A percentile compares a stretch with the other conserved stretches of the same genome.
These are phyloP conservation scores for Opeltia flavorubescens DNA, from an alignment of 495 filamentous ascomycete genomes.

Conservation along the genomic window DNA sequence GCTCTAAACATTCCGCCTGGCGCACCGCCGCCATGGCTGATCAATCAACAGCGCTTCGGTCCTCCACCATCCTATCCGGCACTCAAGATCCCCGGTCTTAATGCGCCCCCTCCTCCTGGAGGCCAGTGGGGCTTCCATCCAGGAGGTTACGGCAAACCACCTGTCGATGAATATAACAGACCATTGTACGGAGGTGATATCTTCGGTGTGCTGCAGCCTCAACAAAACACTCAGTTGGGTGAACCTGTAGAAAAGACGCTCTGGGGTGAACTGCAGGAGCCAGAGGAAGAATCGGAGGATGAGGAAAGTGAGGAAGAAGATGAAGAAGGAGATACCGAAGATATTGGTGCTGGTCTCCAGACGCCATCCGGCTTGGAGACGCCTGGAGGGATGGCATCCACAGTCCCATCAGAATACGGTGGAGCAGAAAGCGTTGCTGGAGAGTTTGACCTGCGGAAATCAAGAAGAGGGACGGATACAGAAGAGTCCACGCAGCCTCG, in stretches of 20 bases:
- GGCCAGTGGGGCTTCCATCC: conserved; percentile 90
- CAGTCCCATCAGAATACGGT: conserved; percentile 62
- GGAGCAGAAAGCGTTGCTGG: conserved; percentile 60
- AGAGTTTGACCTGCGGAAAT: conserved; percentile 86
- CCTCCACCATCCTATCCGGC: conserved; percentile 87
- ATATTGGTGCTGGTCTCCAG: conserved; percentile 48
- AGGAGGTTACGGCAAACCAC: conserved; percentile 91
- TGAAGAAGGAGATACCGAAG: conserved; percentile 28
- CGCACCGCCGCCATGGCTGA: conserved; percentile 90
- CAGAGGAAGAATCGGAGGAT: conserved; percentile 68
- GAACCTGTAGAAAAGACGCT: conserved; percentile 78
- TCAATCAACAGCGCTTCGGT: conserved; percentile 88
- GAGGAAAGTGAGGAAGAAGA: conserved; percentile 64
- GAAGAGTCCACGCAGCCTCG: conserved; percentile 64
- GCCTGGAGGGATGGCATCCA: conserved; percentile 64
- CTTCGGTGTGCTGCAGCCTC: conserved; percentile 65
- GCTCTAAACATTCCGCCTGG: conserved; percentile 89
- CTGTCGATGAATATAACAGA: conserved; percentile 78
- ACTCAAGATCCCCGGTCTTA: conserved; percentile 84
- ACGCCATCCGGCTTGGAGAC: conserved; percentile 71
- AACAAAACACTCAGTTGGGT: conserved; percentile 44
- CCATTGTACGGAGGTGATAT: conserved; percentile 90
- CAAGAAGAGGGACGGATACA: conserved; percentile 72
- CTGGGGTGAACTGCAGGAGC: conserved; percentile 88
- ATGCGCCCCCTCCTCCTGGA: conserved; percentile 90